Conservation (phyloP, 441 rosid species). For the Adansonia grandidieri region DNA sequence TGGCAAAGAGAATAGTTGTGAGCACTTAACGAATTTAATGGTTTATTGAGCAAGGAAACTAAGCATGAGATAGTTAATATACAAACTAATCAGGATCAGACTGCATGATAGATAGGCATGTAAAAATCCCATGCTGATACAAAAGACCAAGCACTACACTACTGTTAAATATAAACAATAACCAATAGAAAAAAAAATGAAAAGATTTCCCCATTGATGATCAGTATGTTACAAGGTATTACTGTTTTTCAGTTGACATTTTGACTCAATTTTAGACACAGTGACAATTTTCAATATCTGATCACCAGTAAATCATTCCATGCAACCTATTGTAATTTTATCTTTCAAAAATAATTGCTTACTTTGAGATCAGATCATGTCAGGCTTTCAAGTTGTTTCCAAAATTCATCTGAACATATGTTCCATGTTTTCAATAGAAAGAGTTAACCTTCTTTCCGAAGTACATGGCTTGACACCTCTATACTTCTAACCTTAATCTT, state of each 20-base stretch:
- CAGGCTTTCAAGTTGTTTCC: not conserved
- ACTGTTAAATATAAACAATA: not conserved
- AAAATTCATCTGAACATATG: not conserved
- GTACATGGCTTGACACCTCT: not conserved
- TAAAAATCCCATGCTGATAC: not conserved
- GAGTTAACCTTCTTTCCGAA: not conserved
- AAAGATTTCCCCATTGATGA: not conserved
- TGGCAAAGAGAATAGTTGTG: slow-evolving; percentile 1
- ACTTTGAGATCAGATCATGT: not conserved
- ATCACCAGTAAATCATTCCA: not conserved
- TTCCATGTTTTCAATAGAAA: not conserved
- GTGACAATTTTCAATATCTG: not conserved
- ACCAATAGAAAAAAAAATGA: not conserved
- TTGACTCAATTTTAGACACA: not conserved
- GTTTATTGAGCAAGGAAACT: not conserved
- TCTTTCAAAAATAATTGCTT: not conserved
- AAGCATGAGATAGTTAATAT: not conserved
- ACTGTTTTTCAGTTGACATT: not conserved
- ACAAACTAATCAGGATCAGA: not conserved
- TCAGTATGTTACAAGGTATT: not conserved
- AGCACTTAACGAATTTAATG: not conserved
- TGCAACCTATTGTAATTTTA: not conserved
- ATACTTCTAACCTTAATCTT: not conserved
- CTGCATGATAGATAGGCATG: not conserved
- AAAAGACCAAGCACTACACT: not conserved